Evolutionary conservation across 176 grass and related monocot species (phyloP).

Genomic region (Lolium rigidum): DNA sequence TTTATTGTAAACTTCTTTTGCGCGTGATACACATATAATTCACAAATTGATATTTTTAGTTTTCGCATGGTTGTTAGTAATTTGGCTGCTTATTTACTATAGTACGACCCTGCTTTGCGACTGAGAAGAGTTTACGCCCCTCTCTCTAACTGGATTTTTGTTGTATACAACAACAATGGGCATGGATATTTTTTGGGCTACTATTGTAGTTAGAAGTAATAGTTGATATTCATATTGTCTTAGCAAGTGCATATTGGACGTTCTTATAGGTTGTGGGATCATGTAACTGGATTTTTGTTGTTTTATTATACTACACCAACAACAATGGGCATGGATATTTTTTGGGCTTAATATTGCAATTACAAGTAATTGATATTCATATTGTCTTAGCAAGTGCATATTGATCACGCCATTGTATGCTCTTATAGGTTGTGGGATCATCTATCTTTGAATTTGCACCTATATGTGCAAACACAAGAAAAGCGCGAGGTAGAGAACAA

Average conservation of each 20-base stretch:
- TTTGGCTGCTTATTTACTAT: slow-evolving; percentile 8
- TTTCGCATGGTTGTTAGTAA: not conserved
- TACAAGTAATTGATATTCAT: not conserved
- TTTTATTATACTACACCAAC: not conserved
- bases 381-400: slow-evolving; percentile 9
- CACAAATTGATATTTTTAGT: not conserved
- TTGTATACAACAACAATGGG: not conserved
- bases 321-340: not conserved
- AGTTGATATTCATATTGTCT: slow-evolving; percentile 11
- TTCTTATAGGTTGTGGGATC: slow-evolving; percentile 76
- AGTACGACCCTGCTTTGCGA: not conserved
- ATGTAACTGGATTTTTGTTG: not conserved
- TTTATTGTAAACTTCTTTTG: not conserved
- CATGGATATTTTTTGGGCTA: not conserved
- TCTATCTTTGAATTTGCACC: slow-evolving; percentile 70
- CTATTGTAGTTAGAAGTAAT: not conserved
- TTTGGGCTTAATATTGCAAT: not conserved
- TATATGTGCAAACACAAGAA: slow-evolving; percentile 60
- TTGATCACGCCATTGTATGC: slow-evolving; percentile 4
- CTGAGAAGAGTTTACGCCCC: not conserved
- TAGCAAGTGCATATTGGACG: slow-evolving; percentile 6
- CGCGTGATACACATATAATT: not conserved
- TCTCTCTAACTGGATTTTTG: not conserved
- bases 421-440: slow-evolving; percentile 84
- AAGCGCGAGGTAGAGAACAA: slow-evolving; percentile 39